Base-by-base conservation (phyloP, 1,284 basidiomycete genomes). In the Xanthoconium separans region DNA sequence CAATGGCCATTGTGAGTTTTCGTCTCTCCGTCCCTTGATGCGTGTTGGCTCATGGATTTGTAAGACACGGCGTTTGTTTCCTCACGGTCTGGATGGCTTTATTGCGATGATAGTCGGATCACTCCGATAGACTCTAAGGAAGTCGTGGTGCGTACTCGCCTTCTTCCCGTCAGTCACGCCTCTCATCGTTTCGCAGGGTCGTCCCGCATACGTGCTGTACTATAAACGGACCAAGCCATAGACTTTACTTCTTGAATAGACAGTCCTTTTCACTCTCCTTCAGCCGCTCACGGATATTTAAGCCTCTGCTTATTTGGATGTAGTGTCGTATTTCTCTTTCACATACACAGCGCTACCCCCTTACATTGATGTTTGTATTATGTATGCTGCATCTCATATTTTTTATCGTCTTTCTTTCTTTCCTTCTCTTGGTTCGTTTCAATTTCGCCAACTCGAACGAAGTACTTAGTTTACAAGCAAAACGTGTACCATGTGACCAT, bases 121-220 rank as follows among this genome's bases (percentile, higher is more conserved):
- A 82, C 83, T 51, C 65, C 77, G 40, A 85, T 84, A 29, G 84
- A 91, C 51, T 75, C 87, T 44, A 86, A 82, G 62, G 87, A 93
- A 66, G 89, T 95, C n/a, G 87, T 94, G 53, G 93, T 94, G 70
- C 65, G 90, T 87, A 10, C 31, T 44, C 24, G 36, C n/a, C 43
- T 41, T 54, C 42, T 53, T 27, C 37, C 27, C 36, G 20, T n/a
- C 12, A 24, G 31, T 6, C 37, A 42, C 8, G 11, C 31, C 56
- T 65, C 18, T 65, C 18, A 58, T 53, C n/a, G 39, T 56, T 58
- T 49, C 22, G 54, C 70, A 94, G 92, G 88, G 85, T 55, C 87
- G 88, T 59, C 88, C 89, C 46, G 92, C 92, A 58, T 95, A 95
- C 67, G 91, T 95, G 55, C 74, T 95, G 72, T 94, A 87, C 69